These are phyloP conservation scores for Jimgerdemannia lactiflua DNA, from an alignment of 192 early-diverging fungal genomes.

Conservation along the genomic window DNA sequence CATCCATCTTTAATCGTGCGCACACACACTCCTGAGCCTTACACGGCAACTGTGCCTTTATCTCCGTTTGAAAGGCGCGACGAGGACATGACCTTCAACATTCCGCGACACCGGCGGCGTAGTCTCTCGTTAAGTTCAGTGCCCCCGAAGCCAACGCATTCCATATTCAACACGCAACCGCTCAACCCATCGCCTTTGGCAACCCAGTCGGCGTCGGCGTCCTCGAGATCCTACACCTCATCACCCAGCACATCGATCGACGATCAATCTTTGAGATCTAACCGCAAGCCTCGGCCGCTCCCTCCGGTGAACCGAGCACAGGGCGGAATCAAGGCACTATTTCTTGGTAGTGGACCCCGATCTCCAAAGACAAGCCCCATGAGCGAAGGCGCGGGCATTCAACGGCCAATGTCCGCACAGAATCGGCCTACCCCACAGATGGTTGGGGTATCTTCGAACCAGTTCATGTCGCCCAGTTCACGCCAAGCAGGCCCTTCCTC, in stretches of 20 bases:
- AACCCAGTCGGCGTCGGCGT: not conserved
- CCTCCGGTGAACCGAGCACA: not conserved
- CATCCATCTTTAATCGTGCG: not conserved
- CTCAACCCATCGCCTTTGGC: not conserved
- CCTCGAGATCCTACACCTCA: not conserved
- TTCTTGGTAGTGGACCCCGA: not conserved
- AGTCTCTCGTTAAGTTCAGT: not conserved
- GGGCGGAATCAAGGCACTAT: not conserved
- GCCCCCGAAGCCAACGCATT: not conserved
- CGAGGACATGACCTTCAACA: not conserved
- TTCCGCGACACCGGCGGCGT: not conserved
- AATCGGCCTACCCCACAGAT: not conserved
- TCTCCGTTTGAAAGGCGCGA: not conserved
- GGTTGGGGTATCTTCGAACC: not conserved
- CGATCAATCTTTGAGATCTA: not conserved
- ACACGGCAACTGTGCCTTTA: not conserved
- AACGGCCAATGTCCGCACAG: not conserved
- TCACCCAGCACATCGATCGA: not conserved
- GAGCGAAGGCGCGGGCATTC: not conserved
- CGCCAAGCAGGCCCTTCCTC: conserved; percentile 6
- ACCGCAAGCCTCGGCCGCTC: not conserved
- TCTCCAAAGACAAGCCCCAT: not conserved
- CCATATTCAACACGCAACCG: not conserved
- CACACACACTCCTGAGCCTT: not conserved
- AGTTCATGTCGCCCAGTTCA: not conserved